A percentile compares a stretch with the other conserved stretches of the same genome.
Conservation (phyloP, 2,329 filamentous ascomycete genomes). For the Cordyceps cateniannulata region DNA sequence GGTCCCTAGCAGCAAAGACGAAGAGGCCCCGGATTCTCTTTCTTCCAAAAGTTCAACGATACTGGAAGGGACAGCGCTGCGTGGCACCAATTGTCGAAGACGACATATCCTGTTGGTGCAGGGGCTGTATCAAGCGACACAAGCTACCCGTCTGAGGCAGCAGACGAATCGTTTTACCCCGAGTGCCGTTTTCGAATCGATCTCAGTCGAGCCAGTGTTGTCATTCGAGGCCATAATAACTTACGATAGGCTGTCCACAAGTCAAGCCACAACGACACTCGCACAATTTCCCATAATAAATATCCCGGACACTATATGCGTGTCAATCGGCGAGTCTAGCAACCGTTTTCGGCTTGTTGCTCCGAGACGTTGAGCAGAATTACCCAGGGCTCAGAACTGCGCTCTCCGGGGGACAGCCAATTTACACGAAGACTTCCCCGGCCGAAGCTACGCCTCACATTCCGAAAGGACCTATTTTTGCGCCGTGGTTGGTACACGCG, state of each 20-base stretch:
- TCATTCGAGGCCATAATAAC: background rate
- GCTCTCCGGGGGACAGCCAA: background rate
- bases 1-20: background rate
- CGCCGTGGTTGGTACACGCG: background rate
- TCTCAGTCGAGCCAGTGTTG: background rate
- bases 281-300: too few species aligned
- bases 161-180: background rate
- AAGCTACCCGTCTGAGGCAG: background rate
- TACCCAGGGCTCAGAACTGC: background rate
- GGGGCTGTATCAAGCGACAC: too few species aligned
- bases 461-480: background rate
- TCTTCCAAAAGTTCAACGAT: background rate
- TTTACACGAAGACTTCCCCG: background rate
- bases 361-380: background rate
- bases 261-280: too few species aligned
- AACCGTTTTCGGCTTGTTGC: conserved; percentile 2
- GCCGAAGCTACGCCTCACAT: background rate
- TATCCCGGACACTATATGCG: background rate
- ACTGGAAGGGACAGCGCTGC: background rate
- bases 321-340: background rate
- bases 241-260: background rate
- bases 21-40: background rate
- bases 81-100: background rate
- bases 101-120: background rate
- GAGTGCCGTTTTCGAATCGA: background rate